Conservation (phyloP, 192 early-diverging fungal genomes). For the Backusella sp. region DNA sequence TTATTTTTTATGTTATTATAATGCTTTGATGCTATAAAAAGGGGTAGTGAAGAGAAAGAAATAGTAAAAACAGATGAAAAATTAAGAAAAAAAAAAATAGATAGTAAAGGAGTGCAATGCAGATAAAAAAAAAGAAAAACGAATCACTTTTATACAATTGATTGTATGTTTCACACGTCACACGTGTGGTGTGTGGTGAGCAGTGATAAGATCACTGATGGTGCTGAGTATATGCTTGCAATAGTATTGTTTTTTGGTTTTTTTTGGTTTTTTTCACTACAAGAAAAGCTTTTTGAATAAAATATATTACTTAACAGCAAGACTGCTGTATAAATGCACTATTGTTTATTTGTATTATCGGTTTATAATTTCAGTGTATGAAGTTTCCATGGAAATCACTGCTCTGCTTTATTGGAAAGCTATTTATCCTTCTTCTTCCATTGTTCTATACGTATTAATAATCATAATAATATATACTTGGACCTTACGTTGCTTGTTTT, state of each 20-base stretch:
- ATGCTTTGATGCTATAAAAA: neutral
- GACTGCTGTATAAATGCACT: no score
- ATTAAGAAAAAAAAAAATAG: neutral
- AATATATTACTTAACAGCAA: neutral
- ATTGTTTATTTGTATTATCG: neutral
- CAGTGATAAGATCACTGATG: neutral
- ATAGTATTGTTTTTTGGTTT: neutral
- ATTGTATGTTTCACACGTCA: neutral
- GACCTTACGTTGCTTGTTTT: neutral
- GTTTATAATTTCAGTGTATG: neutral
- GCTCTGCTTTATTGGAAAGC: neutral
- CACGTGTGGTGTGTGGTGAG: neutral
- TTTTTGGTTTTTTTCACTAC: neutral
- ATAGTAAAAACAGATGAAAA: neutral
- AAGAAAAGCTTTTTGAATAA: neutral
- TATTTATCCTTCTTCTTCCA: neutral
- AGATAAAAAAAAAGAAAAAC: neutral
- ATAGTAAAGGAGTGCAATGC: constrained; percentile 2
- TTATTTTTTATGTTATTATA: neutral
- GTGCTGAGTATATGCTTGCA: neutral
- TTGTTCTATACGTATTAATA: neutral
- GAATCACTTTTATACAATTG: neutral
- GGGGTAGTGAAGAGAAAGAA: neutral
- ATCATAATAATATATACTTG: neutral
- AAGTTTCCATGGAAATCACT: neutral